These are phyloP conservation scores for Serendipita vermifera DNA, from an alignment of 768 basidiomycete species.

Conservation along the genomic window DNA sequence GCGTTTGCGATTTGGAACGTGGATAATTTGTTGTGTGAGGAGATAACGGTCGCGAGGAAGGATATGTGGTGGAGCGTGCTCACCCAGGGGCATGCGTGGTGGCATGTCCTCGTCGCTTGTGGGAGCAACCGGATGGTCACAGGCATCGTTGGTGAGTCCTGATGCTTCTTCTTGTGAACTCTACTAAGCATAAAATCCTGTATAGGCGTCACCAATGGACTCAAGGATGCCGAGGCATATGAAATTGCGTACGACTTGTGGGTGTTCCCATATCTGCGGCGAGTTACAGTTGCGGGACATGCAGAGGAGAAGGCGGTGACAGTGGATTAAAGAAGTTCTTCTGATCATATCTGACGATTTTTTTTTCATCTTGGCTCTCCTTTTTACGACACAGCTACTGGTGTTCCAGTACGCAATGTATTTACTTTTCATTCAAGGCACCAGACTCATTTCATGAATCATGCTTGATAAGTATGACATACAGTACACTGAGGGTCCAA, in stretches of 20 bases:
- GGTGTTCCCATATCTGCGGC: background rate
- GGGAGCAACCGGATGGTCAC: background rate
- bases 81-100: conserved; percentile 4
- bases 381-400: too few species aligned
- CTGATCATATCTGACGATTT: too few species aligned
- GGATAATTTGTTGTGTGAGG: conserved; percentile 61
- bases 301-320: background rate
- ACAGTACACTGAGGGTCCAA: too few species aligned
- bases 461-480: too few species aligned
- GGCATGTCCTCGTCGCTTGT: background rate
- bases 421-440: too few species aligned
- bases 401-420: too few species aligned
- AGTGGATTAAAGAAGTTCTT: too few species aligned
- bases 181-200: background rate
- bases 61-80: background rate
- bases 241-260: background rate
- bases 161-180: background rate
- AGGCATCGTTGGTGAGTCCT: background rate
- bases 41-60: background rate
- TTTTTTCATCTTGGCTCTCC: too few species aligned
- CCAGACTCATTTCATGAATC: too few species aligned
- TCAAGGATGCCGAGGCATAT: background rate
- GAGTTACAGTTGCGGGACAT: background rate
- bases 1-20: conserved; percentile 71
- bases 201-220: background rate